phyloP scores from a whole-genome alignment of 495 filamentous ascomycete genomes.

The Aspergillus asperescens region DNA sequence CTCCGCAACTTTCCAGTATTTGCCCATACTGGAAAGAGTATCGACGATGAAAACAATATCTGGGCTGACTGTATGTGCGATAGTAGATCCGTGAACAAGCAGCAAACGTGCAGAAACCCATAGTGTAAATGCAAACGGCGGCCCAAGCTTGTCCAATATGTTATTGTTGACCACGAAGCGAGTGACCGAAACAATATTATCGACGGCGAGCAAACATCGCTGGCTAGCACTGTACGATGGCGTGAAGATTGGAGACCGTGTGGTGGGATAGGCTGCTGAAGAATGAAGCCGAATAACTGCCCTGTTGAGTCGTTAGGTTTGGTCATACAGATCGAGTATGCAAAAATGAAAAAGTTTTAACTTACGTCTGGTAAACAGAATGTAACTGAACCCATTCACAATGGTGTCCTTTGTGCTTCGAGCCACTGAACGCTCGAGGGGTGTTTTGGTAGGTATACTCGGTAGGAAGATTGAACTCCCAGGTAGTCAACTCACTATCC shows the following conservation, averaged over 20 bases:
- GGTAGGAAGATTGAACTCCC: constrained; percentile 75
- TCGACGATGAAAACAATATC: constrained; percentile 76
- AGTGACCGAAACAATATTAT: constrained; percentile 73
- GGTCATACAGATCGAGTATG: background rate
- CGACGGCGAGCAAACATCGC: constrained; percentile 72
- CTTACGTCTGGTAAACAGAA: constrained; percentile 65
- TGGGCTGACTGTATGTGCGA: constrained; percentile 71
- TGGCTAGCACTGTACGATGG: constrained; percentile 79
- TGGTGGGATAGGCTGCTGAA: constrained; percentile 87
- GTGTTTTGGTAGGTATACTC: constrained; percentile 71
- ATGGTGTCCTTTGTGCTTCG: constrained; percentile 61
- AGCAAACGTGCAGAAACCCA: constrained; percentile 88
- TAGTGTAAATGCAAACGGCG: constrained; percentile 82
- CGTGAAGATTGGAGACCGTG: constrained; percentile 76
- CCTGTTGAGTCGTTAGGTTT: constrained; percentile 40
- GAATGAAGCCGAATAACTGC: constrained; percentile 85
- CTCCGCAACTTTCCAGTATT: constrained; percentile 77
- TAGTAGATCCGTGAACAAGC: constrained; percentile 81
- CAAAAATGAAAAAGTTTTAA: background rate
- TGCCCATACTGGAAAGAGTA: constrained; percentile 70
- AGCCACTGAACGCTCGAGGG: constrained; percentile 61
- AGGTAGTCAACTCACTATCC: constrained; percentile 67
- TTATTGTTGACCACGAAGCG: constrained; percentile 66
- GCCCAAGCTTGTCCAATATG: constrained; percentile 73
- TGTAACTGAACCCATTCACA: constrained; percentile 90